A percentile compares a stretch with the other conserved stretches of the same genome.
Evolutionary conservation across 345 rosid species (phyloP).

Genomic region (Hypericum perforatum): DNA sequence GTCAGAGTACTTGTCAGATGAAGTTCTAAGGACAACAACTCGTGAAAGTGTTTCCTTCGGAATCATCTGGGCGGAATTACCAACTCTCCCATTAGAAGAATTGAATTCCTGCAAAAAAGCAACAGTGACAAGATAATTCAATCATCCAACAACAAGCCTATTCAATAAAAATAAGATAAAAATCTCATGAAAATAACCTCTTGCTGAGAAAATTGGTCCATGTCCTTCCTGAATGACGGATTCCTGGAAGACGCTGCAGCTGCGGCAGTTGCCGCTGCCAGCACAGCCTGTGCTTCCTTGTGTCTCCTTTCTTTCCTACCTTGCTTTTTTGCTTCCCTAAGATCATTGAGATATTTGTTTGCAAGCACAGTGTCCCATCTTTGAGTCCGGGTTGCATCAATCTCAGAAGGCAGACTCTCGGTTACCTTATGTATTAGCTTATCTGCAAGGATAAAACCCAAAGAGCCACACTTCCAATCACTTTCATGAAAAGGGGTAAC

Average conservation of each 20-base stretch:
- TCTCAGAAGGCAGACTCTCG: conserved; percentile 53
- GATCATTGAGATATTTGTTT: conserved; percentile 64
- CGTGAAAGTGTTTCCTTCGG: conserved; percentile 59
- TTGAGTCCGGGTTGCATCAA: conserved; percentile 46
- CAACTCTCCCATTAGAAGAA: conserved; percentile 47
- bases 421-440: conserved; percentile 50
- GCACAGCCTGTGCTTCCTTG: conserved; percentile 94
- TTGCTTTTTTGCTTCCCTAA: conserved; percentile 85
- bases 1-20: conserved; percentile 58
- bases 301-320: conserved; percentile 92
- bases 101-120: conserved; percentile 36
- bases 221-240: conserved; percentile 78
- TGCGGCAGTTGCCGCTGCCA: conserved; percentile 98
- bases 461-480: too few species aligned
- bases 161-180: neutral
- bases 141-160: neutral
- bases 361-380: conserved; percentile 81
- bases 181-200: conserved; percentile 43
- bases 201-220: conserved; percentile 46
- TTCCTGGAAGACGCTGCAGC: conserved; percentile 92
- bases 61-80: conserved; percentile 41
- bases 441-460: conserved; percentile 28
- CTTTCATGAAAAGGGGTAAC: too few species aligned
- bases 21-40: conserved; percentile 39
- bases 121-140: neutral